Conservation (phyloP, 1,139 yeast genomes). For the Lodderomyces margitis region DNA sequence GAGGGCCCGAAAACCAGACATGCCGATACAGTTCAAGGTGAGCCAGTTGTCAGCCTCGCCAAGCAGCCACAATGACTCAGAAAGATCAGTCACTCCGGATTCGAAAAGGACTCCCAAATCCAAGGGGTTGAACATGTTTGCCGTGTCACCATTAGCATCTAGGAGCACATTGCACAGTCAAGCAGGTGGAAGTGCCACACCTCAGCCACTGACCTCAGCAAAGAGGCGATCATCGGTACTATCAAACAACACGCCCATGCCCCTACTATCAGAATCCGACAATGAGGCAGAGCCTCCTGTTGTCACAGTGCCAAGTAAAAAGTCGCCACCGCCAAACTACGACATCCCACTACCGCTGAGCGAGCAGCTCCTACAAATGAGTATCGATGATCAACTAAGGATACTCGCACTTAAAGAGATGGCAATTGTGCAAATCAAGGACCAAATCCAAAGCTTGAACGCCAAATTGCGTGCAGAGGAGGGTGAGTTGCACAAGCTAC, state of each 20-base stretch:
- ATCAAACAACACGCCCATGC: conserved; percentile 24
- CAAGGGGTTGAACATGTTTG: conserved; percentile 15
- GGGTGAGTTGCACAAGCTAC: conserved; percentile 44
- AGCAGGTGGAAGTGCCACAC: not conserved
- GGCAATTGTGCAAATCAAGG: conserved; percentile 57
- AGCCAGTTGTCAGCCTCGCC: not conserved
- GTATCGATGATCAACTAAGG: conserved; percentile 55
- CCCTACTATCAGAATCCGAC: conserved; percentile 24
- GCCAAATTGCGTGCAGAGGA: conserved; percentile 40
- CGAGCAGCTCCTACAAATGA: conserved; percentile 30
- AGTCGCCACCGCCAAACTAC: conserved; percentile 15
- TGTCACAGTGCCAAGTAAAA: not conserved
- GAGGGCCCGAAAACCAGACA: not conserved
- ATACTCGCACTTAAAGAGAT: conserved; percentile 61
- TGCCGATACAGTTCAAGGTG: conserved; percentile 4
- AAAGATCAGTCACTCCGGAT: not conserved
- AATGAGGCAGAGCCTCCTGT: no score
- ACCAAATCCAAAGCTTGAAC: conserved; percentile 38
- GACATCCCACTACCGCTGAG: conserved; percentile 34
- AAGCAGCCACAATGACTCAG: not conserved
- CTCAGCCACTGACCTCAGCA: not conserved
- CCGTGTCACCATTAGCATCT: conserved; percentile 13
- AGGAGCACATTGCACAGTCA: not conserved
- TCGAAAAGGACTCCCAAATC: conserved; percentile 2
- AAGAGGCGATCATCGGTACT: conserved; percentile 14